These are phyloP conservation scores for thale cress (Arabidopsis thaliana) DNA, from an alignment of 345 rosid species.

Conservation along the genomic window DNA sequence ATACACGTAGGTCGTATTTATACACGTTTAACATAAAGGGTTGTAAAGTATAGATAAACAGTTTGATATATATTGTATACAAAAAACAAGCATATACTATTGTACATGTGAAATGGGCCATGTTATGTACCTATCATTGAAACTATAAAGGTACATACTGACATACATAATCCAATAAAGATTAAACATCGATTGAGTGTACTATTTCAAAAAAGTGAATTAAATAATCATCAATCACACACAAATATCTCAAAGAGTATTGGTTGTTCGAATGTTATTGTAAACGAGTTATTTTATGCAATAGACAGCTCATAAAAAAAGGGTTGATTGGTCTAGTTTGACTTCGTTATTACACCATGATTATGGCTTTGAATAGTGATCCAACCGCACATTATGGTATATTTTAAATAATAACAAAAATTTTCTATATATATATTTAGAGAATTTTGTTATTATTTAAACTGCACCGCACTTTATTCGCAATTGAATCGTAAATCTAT, in stretches of 20 bases:
- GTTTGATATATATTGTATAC: not conserved
- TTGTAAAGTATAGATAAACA: constrained; percentile 15
- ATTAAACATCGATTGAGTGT: constrained; percentile 10
- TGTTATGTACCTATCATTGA: constrained; percentile 6
- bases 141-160: not conserved
- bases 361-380: too few species aligned
- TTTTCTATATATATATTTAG: too few species aligned
- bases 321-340: constrained; percentile 19
- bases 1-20: not conserved
- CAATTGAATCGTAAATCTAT: not conserved
- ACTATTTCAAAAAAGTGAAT: constrained; percentile 14
- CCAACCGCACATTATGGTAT: too few species aligned
- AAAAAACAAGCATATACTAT: not conserved
- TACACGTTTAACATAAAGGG: constrained; percentile 41
- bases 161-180: too few species aligned
- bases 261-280: not conserved
- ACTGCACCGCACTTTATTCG: too few species aligned
- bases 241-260: constrained; percentile 19
- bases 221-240: not conserved
- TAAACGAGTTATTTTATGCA: not conserved
- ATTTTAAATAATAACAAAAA: too few species aligned
- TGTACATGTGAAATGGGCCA: constrained; percentile 32
- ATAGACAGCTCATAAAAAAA: constrained; percentile 21
- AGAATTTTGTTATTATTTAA: too few species aligned
- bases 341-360: constrained; percentile 4